Evolutionary conservation across 202 grass and related monocot species (phyloP), one percentile per base, ranked within the genome.

Genomic region (Elaeis oleifera): DNA sequence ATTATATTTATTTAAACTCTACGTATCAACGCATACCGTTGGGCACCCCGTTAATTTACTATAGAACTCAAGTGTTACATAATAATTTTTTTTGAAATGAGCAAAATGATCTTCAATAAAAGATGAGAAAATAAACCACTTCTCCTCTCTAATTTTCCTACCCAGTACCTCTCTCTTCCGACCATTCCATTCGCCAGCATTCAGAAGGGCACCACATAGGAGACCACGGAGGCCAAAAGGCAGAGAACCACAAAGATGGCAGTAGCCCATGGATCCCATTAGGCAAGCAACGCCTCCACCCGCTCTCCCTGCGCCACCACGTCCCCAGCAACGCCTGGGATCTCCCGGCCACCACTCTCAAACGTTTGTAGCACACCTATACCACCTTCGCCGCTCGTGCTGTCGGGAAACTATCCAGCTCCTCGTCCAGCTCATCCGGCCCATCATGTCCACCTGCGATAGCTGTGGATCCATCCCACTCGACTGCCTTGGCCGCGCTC

Each of bases 351-450:
- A 97, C 77, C 13, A 84, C 84, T 39, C 88, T 82, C 44, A 97
- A 75, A 60, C 94, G 50, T 70, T 99, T 88, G 77, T 99, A 99
- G 1, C 94, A 61, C 67, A 67, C 65, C 52, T 78, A 28, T 23
- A 99, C 88, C 0, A 92, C 67, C 79, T 99, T 88, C 15, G 77
- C 77, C 1, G 88, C 72, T 36, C 94, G 80, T 0, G 23, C 50
- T 16, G 94, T 89, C 0, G 94, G 94, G n/a, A 99, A 60, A 0
- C 79, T 85, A 69, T 99, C 88, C 71, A 99, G 89, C 65, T 99
- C 94, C 82, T 99, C 94, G 64, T 99, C 94, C 17, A 99, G 85
- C 82, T 99, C 94, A 62, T 99, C 94, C 27, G 82, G 72, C 48
- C 82, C 31, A 89, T 85, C 69, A 79, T 48, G 59, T 92, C 88